Conservation (phyloP, 1,284 basidiomycete genomes). For the Melampsora larici-populina region DNA sequence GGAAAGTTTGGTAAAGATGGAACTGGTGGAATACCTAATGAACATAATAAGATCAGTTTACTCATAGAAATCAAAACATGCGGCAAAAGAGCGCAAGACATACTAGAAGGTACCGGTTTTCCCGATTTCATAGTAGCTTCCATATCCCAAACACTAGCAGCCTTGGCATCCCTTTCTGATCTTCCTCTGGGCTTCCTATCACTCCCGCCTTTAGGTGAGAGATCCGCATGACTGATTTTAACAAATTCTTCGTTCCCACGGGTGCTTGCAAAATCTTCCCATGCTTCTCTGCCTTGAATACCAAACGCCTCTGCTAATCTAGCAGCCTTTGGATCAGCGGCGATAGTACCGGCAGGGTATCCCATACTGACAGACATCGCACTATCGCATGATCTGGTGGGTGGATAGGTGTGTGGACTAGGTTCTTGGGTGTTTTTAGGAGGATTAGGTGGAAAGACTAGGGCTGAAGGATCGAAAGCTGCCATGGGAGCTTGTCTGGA, state of each 20-base stretch:
- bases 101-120: conserved; percentile 42
- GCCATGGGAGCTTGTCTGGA: conserved; percentile 71
- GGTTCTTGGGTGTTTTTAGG: conserved; percentile 47
- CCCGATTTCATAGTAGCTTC: conserved; percentile 42
- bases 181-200: conserved; percentile 51
- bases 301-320: conserved; percentile 66
- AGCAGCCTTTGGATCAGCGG: conserved; percentile 51
- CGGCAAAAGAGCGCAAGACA: neutral
- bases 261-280: conserved; percentile 73
- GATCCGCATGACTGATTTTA: conserved; percentile 59
- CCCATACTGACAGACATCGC: conserved; percentile 31
- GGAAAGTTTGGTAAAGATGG: neutral
- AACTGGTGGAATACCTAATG: conserved; percentile 49
- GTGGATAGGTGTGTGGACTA: conserved; percentile 24
- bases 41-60: neutral
- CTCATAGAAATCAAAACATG: too few species aligned
- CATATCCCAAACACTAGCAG: conserved; percentile 45
- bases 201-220: conserved; percentile 49
- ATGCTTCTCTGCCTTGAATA: conserved; percentile 79
- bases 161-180: conserved; percentile 24
- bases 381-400: conserved; percentile 2
- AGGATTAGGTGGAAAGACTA: conserved; percentile 56
- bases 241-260: conserved; percentile 60
- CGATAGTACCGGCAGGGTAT: conserved; percentile 34
- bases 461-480: conserved; percentile 64